phyloP scores from a whole-genome alignment of 2,329 filamentous ascomycete species.

The Pyrenophora teres region DNA sequence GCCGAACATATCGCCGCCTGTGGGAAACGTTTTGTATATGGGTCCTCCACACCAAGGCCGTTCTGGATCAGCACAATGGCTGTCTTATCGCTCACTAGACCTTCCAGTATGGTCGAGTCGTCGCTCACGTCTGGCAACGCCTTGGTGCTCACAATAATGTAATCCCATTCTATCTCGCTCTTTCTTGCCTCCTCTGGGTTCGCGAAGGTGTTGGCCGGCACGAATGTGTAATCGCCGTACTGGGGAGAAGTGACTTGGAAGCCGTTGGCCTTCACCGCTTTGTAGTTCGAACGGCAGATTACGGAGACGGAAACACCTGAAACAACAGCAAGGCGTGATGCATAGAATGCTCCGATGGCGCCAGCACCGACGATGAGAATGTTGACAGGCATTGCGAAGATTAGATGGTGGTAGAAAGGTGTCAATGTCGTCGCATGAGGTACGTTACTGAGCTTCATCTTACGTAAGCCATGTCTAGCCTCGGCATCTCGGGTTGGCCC shows the following conservation, averaged over 20 bases:
- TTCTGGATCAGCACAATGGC: constrained; percentile 72
- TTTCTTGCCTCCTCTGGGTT: constrained; percentile 62
- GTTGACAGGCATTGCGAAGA: constrained; percentile 49
- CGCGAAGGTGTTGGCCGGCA: constrained; percentile 65
- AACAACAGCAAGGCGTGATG: constrained; percentile 67
- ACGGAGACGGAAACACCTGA: constrained; percentile 66
- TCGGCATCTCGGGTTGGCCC: constrained; percentile 11
- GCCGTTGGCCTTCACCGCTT: constrained; percentile 63
- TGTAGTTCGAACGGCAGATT: constrained; percentile 75
- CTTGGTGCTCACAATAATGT: constrained; percentile 72
- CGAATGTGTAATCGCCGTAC: constrained; percentile 70
- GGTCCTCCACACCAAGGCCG: constrained; percentile 70
- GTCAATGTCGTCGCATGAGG: constrained; percentile 7
- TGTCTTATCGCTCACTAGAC: constrained; percentile 59
- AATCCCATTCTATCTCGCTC: constrained; percentile 61
- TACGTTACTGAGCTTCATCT: not conserved
- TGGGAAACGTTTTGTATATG: constrained; percentile 67
- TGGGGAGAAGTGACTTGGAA: constrained; percentile 68
- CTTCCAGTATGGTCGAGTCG: constrained; percentile 65
- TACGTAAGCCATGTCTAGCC: constrained; percentile 13
- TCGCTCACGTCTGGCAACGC: constrained; percentile 68
- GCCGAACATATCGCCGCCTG: constrained; percentile 65
- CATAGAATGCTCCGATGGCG: constrained; percentile 74
- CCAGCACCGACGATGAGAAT: constrained; percentile 72
- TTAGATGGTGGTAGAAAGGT: not conserved